phyloP scores from a whole-genome alignment of 2,329 filamentous ascomycete genomes.

The Epicoccum nigrum region DNA sequence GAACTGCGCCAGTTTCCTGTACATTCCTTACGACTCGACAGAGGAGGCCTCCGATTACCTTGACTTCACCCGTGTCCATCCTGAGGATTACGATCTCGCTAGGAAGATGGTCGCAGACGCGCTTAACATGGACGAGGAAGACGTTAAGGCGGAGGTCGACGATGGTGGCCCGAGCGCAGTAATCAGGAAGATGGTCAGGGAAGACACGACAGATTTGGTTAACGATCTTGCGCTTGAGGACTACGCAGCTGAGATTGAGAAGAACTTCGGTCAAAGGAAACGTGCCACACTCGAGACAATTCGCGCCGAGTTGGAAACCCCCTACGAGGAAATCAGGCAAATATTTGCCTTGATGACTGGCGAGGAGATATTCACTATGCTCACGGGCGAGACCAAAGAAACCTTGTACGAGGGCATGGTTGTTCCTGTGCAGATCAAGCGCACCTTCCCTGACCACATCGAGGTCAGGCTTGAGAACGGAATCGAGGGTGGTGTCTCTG shows the following conservation, averaged over 20 bases:
- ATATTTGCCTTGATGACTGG: constrained; percentile 73
- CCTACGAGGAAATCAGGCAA: constrained; percentile 91
- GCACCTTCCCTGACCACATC: constrained; percentile 90
- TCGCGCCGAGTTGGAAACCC: constrained; percentile 86
- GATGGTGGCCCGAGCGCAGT: constrained; percentile 90
- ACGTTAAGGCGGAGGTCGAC: constrained; percentile 91
- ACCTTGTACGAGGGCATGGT: constrained; percentile 90
- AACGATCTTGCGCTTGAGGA: constrained; percentile 96
- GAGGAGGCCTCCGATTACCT: constrained; percentile 86
- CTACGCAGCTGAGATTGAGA: constrained; percentile 93
- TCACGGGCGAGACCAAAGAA: constrained; percentile 89
- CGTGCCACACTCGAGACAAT: constrained; percentile 96
- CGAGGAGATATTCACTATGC: constrained; percentile 92
- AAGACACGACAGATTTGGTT: constrained; percentile 91
- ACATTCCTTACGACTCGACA: constrained; percentile 83
- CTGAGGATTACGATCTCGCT: constrained; percentile 96
- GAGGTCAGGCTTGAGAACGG: constrained; percentile 94
- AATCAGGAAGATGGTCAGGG: constrained; percentile 91
- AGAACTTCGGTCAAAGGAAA: constrained; percentile 91
- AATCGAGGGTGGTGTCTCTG: constrained; percentile 85
- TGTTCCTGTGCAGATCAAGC: constrained; percentile 83
- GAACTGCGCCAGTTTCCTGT: constrained; percentile 96
- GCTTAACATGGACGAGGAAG: constrained; percentile 94
- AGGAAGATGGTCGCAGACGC: constrained; percentile 99
- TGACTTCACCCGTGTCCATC: constrained; percentile 95